Conservation (phyloP, 2,329 filamentous ascomycete genomes). For the Diaporthe aspalathi region DNA sequence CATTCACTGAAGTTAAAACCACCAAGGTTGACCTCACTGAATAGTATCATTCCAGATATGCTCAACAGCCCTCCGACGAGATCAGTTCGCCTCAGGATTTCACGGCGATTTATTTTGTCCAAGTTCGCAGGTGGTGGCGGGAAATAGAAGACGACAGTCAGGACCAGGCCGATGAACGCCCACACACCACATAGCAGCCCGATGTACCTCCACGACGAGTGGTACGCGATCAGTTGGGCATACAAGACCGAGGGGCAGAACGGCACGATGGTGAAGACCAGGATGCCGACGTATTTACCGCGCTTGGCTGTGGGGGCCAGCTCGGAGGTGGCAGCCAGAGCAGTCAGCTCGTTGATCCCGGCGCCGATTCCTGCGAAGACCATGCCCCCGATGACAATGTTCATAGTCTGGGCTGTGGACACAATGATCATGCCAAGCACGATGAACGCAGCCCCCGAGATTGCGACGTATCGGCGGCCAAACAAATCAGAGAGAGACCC, state of each 20-base stretch:
- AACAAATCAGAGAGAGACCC: constrained; percentile 73
- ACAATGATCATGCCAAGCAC: constrained; percentile 70
- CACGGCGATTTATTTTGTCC: constrained; percentile 50
- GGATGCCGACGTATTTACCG: constrained; percentile 69
- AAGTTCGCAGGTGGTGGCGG: constrained; percentile 61
- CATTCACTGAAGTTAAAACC: no score
- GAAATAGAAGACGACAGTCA: constrained; percentile 64
- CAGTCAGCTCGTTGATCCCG: constrained; percentile 75
- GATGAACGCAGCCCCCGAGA: constrained; percentile 64
- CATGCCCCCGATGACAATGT: constrained; percentile 69
- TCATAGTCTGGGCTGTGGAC: constrained; percentile 68
- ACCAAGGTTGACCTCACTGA: constrained; percentile 44
- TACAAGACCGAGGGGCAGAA: constrained; percentile 73
- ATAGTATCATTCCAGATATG: constrained; percentile 60
- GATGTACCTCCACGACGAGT: constrained; percentile 65
- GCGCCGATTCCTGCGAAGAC: constrained; percentile 71
- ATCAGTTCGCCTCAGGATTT: constrained; percentile 60
- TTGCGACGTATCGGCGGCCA: constrained; percentile 69
- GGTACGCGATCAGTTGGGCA: constrained; percentile 63
- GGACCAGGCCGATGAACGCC: constrained; percentile 62
- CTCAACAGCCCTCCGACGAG: constrained; percentile 62
- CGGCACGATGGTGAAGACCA: constrained; percentile 72
- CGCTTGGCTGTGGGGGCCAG: constrained; percentile 74
- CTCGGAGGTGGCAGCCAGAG: constrained; percentile 75
- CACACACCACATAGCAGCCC: constrained; percentile 64